Evolutionary conservation across 208 protist species (phyloP).

Genomic region (Endotrypanum monterogeii): DNA sequence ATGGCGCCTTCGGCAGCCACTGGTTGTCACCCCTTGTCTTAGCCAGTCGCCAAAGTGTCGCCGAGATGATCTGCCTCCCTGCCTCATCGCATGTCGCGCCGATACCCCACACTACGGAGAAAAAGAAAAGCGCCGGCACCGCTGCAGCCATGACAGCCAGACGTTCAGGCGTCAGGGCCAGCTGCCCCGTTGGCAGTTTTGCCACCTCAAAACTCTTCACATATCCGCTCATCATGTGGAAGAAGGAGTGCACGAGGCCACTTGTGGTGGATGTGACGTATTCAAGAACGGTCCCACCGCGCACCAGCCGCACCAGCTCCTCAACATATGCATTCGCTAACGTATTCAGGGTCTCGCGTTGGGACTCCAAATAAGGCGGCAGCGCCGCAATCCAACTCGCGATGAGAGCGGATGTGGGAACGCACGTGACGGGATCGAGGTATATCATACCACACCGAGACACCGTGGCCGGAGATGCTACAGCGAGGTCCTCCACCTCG

Average conservation of each 20-base stretch:
- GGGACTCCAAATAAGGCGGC: slow-evolving; percentile 77
- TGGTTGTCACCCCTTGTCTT: slow-evolving; percentile 38
- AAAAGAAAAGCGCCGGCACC: slow-evolving; percentile 94
- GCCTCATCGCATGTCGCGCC: slow-evolving; percentile 93
- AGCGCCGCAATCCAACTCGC: slow-evolving; percentile 87
- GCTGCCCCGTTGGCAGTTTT: slow-evolving; percentile 8
- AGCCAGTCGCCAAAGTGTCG: slow-evolving; percentile 77
- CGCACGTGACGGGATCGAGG: slow-evolving; percentile 94
- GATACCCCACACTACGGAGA: slow-evolving; percentile 96
- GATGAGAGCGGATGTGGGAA: slow-evolving; percentile 68
- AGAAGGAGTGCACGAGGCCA: slow-evolving; percentile 91
- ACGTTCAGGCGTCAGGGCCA: slow-evolving; percentile 46
- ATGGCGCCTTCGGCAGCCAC: slow-evolving; percentile 38
- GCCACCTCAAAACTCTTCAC: slow-evolving; percentile 63
- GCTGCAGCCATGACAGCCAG: slow-evolving; percentile 47
- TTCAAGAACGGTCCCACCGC: slow-evolving; percentile 75
- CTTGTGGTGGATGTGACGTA: slow-evolving; percentile 94
- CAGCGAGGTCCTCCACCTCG: slow-evolving; percentile 96
- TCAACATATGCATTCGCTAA: slow-evolving; percentile 87
- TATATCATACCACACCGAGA: slow-evolving; percentile 99
- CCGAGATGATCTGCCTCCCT: slow-evolving; percentile 90
- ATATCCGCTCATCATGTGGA: slow-evolving; percentile 94
- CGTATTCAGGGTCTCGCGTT: slow-evolving; percentile 49
- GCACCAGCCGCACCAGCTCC: slow-evolving; percentile 84
- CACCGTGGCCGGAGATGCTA: slow-evolving; percentile 97